Percentiles rank a stretch among this genome's conserved stretches.
These are phyloP conservation scores for Pyronema omphalodes DNA, from an alignment of 495 filamentous ascomycete species.

Conservation along the genomic window DNA sequence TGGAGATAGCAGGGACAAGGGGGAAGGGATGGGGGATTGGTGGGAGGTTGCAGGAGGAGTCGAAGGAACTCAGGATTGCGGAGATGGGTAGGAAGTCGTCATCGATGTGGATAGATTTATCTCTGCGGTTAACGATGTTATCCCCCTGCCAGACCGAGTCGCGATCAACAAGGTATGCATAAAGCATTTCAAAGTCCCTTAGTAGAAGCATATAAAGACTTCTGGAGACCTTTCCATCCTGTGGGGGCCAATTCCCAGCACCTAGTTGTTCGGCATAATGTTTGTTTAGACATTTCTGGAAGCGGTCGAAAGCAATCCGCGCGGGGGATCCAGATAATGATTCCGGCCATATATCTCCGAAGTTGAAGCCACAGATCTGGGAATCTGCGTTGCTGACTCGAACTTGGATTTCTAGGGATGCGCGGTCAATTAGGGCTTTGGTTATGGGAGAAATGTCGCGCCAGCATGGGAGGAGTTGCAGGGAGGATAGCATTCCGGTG, in stretches of 20 bases:
- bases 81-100: conserved; percentile 42
- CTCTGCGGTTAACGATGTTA: conserved; percentile 38
- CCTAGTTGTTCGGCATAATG: conserved; percentile 36
- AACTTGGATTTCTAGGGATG: conserved; percentile 43
- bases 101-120: conserved; percentile 39
- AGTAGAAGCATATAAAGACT: conserved; percentile 39
- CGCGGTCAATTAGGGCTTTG: conserved; percentile 42
- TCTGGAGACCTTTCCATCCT: too few species aligned
- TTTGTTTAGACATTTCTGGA: conserved; percentile 37
- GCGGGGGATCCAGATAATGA: conserved; percentile 25
- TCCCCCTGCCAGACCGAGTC: conserved; percentile 45
- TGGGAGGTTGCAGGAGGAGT: conserved; percentile 41
- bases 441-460: conserved; percentile 41
- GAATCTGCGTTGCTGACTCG: conserved; percentile 42
- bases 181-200: conserved; percentile 47
- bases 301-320: conserved; percentile 33
- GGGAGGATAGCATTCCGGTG: conserved; percentile 39
- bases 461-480: conserved; percentile 40
- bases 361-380: conserved; percentile 40
- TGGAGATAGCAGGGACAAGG: conserved; percentile 30
- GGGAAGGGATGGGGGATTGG: conserved; percentile 56
- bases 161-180: conserved; percentile 54
- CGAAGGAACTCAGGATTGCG: conserved; percentile 48
- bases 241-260: too few species aligned
- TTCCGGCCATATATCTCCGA: conserved; percentile 41